Evolutionary conservation across 441 rosid genomes (phyloP).

Genomic region (Syzygium syzygioides): DNA sequence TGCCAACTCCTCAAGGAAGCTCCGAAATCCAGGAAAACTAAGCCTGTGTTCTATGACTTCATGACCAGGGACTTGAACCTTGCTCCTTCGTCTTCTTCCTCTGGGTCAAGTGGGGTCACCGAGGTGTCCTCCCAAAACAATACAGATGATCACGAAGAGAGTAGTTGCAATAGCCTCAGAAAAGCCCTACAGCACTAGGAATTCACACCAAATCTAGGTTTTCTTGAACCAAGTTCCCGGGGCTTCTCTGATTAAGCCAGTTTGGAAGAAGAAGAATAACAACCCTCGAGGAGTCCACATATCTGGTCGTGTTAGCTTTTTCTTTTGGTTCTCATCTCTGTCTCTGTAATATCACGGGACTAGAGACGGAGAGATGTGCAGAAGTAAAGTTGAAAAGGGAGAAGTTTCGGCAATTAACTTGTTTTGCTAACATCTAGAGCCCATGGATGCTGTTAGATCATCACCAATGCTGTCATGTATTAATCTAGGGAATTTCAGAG

Average conservation of each 20-base stretch:
- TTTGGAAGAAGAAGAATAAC: not conserved
- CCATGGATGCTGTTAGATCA: not conserved
- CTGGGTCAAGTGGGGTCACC: slow-evolving; percentile 77
- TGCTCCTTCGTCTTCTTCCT: slow-evolving; percentile 53
- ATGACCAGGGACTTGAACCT: slow-evolving; percentile 46
- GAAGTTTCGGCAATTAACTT: not conserved
- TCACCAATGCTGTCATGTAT: not conserved
- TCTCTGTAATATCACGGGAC: not conserved
- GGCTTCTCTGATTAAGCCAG: not conserved
- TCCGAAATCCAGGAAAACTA: slow-evolving; percentile 19
- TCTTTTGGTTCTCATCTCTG: not conserved
- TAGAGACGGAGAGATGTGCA: not conserved
- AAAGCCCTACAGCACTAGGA: not conserved
- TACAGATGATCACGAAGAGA: slow-evolving; percentile 56
- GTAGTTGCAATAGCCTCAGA: slow-evolving; percentile 57
- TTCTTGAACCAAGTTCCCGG: not conserved
- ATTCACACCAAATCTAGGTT: not conserved
- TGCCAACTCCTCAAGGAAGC: slow-evolving; percentile 21
- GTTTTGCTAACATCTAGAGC: not conserved
- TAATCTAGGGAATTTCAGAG: not conserved
- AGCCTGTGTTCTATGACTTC: slow-evolving; percentile 13
- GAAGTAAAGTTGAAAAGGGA: not conserved
- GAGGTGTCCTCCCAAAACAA: slow-evolving; percentile 42
- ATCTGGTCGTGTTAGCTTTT: not conserved
- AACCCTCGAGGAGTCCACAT: not conserved